Conservation (phyloP, 768 basidiomycete species). For the Rubroboletus pulcherrimus region DNA sequence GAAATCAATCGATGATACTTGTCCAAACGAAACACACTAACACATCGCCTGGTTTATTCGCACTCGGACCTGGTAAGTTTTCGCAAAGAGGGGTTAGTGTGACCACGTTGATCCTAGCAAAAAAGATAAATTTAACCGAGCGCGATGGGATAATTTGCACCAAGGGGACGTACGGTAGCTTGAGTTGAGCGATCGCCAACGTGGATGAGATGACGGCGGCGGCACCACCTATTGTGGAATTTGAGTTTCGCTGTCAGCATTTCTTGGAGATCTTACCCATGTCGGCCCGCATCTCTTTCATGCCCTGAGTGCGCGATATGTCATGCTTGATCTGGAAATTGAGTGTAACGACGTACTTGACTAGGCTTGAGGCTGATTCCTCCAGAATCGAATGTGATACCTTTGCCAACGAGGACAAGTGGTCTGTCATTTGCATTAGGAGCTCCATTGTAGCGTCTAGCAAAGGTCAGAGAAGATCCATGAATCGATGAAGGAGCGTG, state of each 20-base stretch:
- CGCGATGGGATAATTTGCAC: neutral
- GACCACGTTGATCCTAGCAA: constrained; percentile 66
- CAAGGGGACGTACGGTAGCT: constrained; percentile 58
- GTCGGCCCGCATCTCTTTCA: constrained; percentile 84
- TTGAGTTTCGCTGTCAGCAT: neutral
- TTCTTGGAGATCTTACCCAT: constrained; percentile 57
- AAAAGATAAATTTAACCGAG: neutral
- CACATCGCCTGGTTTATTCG: constrained; percentile 82
- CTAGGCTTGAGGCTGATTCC: constrained; percentile 84
- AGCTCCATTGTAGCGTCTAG: constrained; percentile 80
- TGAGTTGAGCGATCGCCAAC: constrained; percentile 75
- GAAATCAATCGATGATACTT: neutral
- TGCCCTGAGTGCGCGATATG: constrained; percentile 42
- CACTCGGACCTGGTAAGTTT: constrained; percentile 74
- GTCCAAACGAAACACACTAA: constrained; percentile 31
- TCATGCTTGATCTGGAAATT: neutral
- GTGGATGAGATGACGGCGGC: constrained; percentile 72
- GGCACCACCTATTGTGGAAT: constrained; percentile 54
- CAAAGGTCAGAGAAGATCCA: neutral
- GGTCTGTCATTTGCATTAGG: constrained; percentile 52
- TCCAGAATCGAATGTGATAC: constrained; percentile 87
- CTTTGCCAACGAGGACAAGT: constrained; percentile 79
- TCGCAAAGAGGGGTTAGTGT: constrained; percentile 73
- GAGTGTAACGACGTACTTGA: constrained; percentile 40
- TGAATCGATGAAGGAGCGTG: constrained; percentile 8